Evolutionary conservation across 2,329 filamentous ascomycete genomes (phyloP).

Genomic region (Drechslerella coelobrocha): DNA sequence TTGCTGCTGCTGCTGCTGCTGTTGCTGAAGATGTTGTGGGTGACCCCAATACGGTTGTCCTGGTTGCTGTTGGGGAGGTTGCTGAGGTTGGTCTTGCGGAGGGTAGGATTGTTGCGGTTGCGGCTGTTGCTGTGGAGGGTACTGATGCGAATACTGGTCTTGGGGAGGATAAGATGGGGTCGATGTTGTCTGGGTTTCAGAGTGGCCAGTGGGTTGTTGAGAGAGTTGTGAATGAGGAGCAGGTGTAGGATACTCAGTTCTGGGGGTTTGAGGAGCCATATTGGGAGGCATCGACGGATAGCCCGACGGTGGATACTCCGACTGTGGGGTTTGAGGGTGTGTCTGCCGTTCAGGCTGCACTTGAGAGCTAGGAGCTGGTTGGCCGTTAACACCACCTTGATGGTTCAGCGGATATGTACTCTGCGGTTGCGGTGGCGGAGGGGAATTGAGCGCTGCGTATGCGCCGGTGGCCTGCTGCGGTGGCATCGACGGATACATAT

Average conservation of each 20-base stretch:
- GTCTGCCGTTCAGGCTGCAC: constrained; percentile 34
- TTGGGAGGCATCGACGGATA: constrained; percentile 54
- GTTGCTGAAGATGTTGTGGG: constrained; percentile 51
- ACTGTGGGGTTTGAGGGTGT: constrained; percentile 36
- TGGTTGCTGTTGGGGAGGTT: constrained; percentile 52
- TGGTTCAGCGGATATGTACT: constrained; percentile 54
- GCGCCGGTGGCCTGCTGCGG: constrained; percentile 57
- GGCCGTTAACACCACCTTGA: constrained; percentile 54
- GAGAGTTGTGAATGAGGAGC: constrained; percentile 52
- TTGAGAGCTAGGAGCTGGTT: constrained; percentile 54
- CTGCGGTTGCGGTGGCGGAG: constrained; percentile 54
- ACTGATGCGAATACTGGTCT: constrained; percentile 53
- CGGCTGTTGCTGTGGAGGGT: constrained; percentile 55
- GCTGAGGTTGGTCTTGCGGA: constrained; percentile 48
- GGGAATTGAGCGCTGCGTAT: constrained; percentile 55
- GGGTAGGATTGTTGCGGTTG: constrained; percentile 52
- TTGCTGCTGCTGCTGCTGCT: constrained; percentile 64
- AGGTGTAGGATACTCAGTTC: constrained; percentile 48
- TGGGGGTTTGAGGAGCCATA: constrained; percentile 34
- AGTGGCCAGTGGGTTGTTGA: constrained; percentile 29
- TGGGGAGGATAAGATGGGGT: constrained; percentile 43
- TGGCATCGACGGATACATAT: constrained; percentile 57
- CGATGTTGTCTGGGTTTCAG: constrained; percentile 46
- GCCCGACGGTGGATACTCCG: constrained; percentile 53
- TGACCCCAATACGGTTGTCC: constrained; percentile 53